Evolutionary conservation across 441 rosid genomes (phyloP).

Genomic region (Aquilaria agallochum): DNA sequence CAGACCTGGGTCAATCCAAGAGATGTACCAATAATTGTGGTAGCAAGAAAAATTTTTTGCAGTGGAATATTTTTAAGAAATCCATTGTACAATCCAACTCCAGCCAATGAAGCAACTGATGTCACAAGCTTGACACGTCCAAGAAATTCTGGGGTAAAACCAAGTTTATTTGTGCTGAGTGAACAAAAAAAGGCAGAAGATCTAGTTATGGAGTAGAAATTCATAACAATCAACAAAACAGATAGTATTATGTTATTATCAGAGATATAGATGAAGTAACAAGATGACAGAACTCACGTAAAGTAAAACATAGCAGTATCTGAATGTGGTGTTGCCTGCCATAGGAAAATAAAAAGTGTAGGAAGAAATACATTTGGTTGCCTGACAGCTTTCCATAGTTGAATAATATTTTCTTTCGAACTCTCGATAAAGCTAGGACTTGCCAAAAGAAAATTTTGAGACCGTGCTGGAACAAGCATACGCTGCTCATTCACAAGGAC

Average conservation of each 20-base stretch:
- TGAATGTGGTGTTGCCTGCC: conserved; percentile 99
- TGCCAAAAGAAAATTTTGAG: conserved; percentile 32
- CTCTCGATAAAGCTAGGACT: conserved; percentile 56
- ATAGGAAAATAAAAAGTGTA: conserved; percentile 82
- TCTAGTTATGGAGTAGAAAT: conserved; percentile 11
- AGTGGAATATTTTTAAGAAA: conserved; percentile 77
- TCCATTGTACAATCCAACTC: conserved; percentile 93
- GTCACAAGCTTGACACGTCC: conserved; percentile 95
- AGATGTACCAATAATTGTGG: conserved; percentile 68
- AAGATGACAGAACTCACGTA: conserved; percentile 48
- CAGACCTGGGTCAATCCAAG: conserved; percentile 98
- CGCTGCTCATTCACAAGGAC: conserved; percentile 85
- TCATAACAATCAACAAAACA: too few species aligned
- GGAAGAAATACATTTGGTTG: conserved; percentile 85
- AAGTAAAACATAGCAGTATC: conserved; percentile 98
- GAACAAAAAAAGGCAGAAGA: conserved; percentile 15
- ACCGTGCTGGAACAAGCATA: conserved; percentile 38
- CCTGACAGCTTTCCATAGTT: conserved; percentile 74
- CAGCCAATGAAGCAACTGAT: conserved; percentile 81
- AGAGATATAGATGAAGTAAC: not conserved
- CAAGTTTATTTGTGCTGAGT: conserved; percentile 87
- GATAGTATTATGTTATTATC: too few species aligned
- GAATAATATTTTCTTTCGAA: conserved; percentile 58
- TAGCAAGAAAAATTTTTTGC: conserved; percentile 74
- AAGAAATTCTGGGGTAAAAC: conserved; percentile 92